These are phyloP conservation scores for Leishmania lainsoni DNA, from an alignment of 208 protist genomes.

Conservation along the genomic window DNA sequence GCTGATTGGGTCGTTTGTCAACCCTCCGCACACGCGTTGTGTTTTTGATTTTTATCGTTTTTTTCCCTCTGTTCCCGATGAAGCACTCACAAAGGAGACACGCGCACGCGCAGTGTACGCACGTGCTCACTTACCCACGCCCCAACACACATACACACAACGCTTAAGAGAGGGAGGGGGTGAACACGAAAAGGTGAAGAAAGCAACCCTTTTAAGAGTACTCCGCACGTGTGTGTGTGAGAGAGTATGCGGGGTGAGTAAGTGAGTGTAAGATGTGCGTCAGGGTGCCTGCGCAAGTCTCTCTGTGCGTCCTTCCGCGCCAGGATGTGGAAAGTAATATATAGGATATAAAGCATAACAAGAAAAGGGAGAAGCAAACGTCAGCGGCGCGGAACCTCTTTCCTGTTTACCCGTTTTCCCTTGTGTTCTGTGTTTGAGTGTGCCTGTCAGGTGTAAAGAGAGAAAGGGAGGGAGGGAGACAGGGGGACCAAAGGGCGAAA, in stretches of 20 bases:
- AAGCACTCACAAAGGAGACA: neutral
- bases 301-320: neutral
- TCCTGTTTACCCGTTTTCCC: too few relatives aligned
- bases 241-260: too few relatives aligned
- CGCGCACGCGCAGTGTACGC: neutral
- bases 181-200: neutral
- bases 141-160: neutral
- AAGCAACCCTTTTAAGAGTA: neutral
- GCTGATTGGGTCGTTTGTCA: neutral
- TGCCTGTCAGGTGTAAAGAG: neutral
- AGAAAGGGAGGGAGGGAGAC: neutral
- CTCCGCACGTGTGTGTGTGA: neutral
- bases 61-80: neutral
- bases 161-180: neutral
- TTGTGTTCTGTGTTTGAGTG: too few relatives aligned
- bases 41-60: neutral
- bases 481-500: too few relatives aligned
- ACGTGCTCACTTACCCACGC: too few relatives aligned
- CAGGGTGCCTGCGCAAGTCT: neutral
- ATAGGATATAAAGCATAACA: neutral
- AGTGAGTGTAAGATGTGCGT: neutral
- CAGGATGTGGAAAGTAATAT: neutral
- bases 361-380: slow-evolving; percentile 3
- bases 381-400: neutral
- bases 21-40: neutral